Base-by-base conservation (phyloP, 2,329 filamentous ascomycete genomes). In the Fusarium devonianum region DNA sequence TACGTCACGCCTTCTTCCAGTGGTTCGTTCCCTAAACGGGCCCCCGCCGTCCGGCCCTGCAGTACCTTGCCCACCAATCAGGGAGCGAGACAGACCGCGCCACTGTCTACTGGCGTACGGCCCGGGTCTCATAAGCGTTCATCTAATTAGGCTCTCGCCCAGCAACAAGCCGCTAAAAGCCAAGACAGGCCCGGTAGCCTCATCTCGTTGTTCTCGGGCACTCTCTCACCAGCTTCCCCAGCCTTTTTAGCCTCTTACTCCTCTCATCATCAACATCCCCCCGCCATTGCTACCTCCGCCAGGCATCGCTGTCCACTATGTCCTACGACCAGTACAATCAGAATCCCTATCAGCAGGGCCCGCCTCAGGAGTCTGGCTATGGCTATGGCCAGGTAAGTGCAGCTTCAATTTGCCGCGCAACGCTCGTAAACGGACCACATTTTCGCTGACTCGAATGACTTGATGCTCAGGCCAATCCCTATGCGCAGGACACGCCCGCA, bases 261-360 rank as follows among this genome's bases (percentile, higher is more conserved):
- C 49, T 58, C 40, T 40, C 60, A 65, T 45, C 60, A 49, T 49
- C 53, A 49, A 49, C 48, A 58, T 49, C 34, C 40, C 41, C 44
- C 50, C 52, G 34, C 53, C 57, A 60, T 63, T 66, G 47, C 45
- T 60, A 56, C 36, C 29, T 38, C 46, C 23, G 14, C 40, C 35
- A 38, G 52, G 35, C 53, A 59, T 56, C 54, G 35, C 39, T 50
- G 47, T 49, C 46, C 69, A 69, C 49, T 68, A 86, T 87, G 84
- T 83, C 83, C 60, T 81, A 84, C 74, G 74, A 77, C 57, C 80
- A 82, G 66, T 86, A 88, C 69, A 76, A 81, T 58, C 79, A 81
- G 56, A 87, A 88, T 67, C 86, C 85, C 28, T 89, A 89, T 69
- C 76, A 80, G 53, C 76, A 81, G 66, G 78, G 71, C 36, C 75